Evolutionary conservation across 331 rosid species (phyloP).

Genomic region (Rhamnella rubrinervis): DNA sequence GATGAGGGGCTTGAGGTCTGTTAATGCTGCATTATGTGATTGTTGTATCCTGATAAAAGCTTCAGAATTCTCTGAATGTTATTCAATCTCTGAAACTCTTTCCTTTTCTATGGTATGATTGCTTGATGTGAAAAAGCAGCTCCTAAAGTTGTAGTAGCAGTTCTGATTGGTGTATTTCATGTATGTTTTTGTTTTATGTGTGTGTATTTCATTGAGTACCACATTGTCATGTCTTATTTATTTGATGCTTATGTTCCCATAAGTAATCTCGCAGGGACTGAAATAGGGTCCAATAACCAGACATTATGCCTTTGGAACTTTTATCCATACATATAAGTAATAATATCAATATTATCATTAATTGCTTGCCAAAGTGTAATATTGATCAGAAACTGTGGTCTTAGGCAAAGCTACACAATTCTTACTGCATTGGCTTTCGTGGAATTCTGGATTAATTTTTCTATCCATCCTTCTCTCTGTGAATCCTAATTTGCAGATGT

Average conservation of each 20-base stretch:
- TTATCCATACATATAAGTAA: background rate
- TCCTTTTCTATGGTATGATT: background rate
- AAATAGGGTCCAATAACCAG: too few species aligned
- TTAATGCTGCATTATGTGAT: slow-evolving; percentile 55
- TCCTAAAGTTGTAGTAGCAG: background rate
- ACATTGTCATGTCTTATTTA: too few species aligned
- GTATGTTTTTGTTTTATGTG: background rate
- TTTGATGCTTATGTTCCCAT: too few species aligned
- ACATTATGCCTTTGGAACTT: background rate
- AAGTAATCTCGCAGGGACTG: too few species aligned
- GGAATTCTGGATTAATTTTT: background rate
- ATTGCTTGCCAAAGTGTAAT: background rate
- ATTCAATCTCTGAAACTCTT: slow-evolving; percentile 1
- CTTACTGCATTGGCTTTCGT: background rate
- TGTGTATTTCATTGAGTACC: too few species aligned
- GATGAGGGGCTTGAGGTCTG: slow-evolving; percentile 99
- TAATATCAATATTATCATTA: background rate
- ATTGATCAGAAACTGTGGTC: background rate
- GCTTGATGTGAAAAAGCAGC: background rate
- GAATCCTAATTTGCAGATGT: background rate
- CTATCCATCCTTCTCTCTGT: background rate
- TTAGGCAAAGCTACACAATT: background rate
- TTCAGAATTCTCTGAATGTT: slow-evolving; percentile 8
- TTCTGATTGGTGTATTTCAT: background rate
- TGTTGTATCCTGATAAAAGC: slow-evolving; percentile 64